Percentiles rank a stretch among this genome's conserved stretches.
phyloP scores from a whole-genome alignment of 2,329 filamentous ascomycete species.

The Botrytis elliptica region DNA sequence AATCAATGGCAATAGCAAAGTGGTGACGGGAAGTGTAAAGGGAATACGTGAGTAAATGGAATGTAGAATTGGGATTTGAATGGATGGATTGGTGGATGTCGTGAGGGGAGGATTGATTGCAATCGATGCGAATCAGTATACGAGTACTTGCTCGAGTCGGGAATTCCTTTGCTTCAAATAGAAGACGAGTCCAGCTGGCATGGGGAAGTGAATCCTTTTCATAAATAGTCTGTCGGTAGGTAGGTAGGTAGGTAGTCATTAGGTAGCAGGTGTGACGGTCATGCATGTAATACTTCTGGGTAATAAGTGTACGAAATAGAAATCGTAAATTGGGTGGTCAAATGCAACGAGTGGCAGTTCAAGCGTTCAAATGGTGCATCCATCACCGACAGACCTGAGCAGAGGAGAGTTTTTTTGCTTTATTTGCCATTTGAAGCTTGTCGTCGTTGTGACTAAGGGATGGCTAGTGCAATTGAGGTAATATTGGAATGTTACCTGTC shows the following conservation, averaged over 20 bases:
- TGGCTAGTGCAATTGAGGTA: not conserved
- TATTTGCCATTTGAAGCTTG: not conserved
- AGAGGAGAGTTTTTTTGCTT: not conserved
- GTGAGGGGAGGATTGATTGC: too few relatives aligned
- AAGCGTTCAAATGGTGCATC: not conserved
- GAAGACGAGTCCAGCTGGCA: not conserved
- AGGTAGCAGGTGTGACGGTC: not conserved
- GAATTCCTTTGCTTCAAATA: constrained; percentile 3
- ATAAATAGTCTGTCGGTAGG: not conserved
- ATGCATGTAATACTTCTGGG: not conserved
- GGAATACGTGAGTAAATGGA: not conserved
- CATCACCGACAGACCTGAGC: not conserved
- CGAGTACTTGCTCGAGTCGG: not conserved
- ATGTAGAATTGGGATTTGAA: not conserved
- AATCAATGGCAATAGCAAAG: not conserved
- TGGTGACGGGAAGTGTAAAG: too few relatives aligned
- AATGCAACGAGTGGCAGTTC: not conserved
- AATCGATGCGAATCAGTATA: not conserved
- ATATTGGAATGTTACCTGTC: not conserved
- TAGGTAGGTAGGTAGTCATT: not conserved
- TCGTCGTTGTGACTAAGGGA: not conserved
- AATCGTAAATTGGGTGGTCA: not conserved
- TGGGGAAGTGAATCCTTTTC: not conserved
- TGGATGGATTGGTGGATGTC: not conserved
- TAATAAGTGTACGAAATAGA: not conserved